Evolutionary conservation across 2,329 filamentous ascomycete genomes (phyloP).

Genomic region (Thelonectria olida): DNA sequence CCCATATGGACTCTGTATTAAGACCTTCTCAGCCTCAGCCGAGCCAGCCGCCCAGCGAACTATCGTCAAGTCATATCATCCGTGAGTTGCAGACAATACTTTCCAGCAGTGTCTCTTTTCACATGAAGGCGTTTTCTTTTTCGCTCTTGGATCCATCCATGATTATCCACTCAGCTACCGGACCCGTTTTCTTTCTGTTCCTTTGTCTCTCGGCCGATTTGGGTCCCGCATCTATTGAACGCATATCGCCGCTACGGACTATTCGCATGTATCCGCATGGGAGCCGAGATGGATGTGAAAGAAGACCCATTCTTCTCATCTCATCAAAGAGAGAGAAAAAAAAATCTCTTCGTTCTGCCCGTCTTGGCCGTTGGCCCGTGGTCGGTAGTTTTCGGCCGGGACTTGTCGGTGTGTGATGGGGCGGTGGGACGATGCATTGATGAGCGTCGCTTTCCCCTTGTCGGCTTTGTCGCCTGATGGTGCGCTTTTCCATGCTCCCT

Average conservation of each 20-base stretch:
- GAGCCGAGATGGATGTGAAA: not conserved
- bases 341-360: conserved; percentile 1
- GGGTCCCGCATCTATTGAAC: not conserved
- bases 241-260: not conserved
- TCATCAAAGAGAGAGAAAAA: not conserved
- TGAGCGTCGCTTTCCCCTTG: not conserved
- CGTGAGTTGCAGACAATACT: not conserved
- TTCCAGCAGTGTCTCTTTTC: conserved; percentile 10
- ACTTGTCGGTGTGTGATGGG: conserved; percentile 27
- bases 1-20: not conserved
- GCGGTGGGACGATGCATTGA: conserved; percentile 10
- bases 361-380: conserved; percentile 26
- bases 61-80: not conserved
- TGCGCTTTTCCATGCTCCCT: conserved; percentile 9
- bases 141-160: conserved; percentile 20
- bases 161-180: conserved; percentile 27
- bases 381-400: conserved; percentile 38
- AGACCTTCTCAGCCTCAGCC: not conserved
- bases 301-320: not conserved
- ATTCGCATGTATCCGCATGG: not conserved
- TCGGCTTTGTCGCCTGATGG: conserved; percentile 24
- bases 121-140: no score
- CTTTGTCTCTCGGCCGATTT: conserved; percentile 28
- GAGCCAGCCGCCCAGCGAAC: not conserved
- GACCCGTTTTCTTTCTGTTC: conserved; percentile 15